Base-by-base conservation (phyloP, 306 rosid genomes). In the Luffa aegyptiaca region DNA sequence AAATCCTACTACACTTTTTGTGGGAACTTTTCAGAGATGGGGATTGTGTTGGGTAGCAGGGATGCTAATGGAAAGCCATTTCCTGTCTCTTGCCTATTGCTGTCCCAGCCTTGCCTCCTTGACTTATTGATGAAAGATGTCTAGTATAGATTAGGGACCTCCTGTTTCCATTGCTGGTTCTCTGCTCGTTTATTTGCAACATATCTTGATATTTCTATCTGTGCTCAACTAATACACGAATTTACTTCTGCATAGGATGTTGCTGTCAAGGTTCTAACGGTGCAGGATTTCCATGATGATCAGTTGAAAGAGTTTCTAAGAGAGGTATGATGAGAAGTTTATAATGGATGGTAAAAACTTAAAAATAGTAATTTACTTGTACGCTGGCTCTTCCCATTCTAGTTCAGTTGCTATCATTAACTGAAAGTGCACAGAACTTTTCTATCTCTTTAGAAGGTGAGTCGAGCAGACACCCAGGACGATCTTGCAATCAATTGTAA, bases 221-320 rank as follows among this genome's bases (percentile, higher is more conserved):
- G 59, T 48, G 59, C 77, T 59, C 16, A 17, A 35, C 31, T 74
- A 49, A 74, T 35, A 18, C 46, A 35, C 62, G 17, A 5, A 10
- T 31, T 45, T 72, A 71, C 4, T n/a, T 81, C 74, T 79, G 74
- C 83, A 81, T 88, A 95, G 97, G 99, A 95, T 76, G 99, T 95
- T 81, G 99, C 99, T 14, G 99, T 95, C 68, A 95, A 95, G 85
- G 97, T 95, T 84, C 82, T 95, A 78, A 85, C 91, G 45, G 84
- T 89, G 82, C 97, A 95, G 83, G 96, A 95, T 85, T 93, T 95
- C 86, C 83, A 82, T 14, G 99, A 95, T 61, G 97, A 95, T 80
- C 93, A 88, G 65, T 83, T 95, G 85, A 95, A 85, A 83, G 99
- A 95, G 83, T 95, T 95, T 82, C 84, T 95, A 55, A 87, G 99